phyloP scores from a whole-genome alignment of 352 stramenopile genomes.

The Globisporangium orthogonon region DNA sequence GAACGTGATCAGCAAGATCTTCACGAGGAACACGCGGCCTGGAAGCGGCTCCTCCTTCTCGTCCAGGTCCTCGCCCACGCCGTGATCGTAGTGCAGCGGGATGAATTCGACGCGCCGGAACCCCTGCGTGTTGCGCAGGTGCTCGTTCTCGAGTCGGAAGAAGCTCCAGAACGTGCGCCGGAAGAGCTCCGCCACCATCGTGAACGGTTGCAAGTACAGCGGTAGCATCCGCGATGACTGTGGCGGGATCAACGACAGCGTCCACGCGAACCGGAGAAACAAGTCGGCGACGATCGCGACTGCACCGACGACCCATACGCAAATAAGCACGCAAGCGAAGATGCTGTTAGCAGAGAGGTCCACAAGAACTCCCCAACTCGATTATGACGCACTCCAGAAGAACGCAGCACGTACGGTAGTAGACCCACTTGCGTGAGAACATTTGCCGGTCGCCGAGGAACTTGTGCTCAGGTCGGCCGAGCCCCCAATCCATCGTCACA shows the following conservation, averaged over 20 bases:
- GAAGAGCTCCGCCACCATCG: constrained; percentile 82
- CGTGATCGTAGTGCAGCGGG: constrained; percentile 76
- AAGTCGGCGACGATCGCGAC: constrained; percentile 70
- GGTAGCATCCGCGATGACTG: constrained; percentile 25
- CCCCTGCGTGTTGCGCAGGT: constrained; percentile 80
- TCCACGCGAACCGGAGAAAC: constrained; percentile 82
- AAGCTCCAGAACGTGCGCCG: constrained; percentile 86
- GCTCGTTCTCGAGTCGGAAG: constrained; percentile 82
- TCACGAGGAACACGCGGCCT: constrained; percentile 27
- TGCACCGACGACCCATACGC: background rate
- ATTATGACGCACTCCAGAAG: background rate
- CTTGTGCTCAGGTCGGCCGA: constrained; percentile 70
- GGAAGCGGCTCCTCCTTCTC: constrained; percentile 18
- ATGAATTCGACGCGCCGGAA: constrained; percentile 82
- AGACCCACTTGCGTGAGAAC: constrained; percentile 77
- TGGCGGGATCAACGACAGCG: constrained; percentile 69
- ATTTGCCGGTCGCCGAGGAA: constrained; percentile 80
- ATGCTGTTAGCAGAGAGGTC: too few relatives aligned
- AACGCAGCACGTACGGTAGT: constrained; percentile 31
- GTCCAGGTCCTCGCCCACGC: constrained; percentile 44
- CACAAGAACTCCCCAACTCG: background rate
- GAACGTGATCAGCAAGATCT: constrained; percentile 32
- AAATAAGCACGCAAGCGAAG: background rate
- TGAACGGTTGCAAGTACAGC: constrained; percentile 80
- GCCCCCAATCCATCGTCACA: constrained; percentile 85